These are phyloP conservation scores for Aspergillus persii DNA, from an alignment of 2,329 filamentous ascomycete genomes.

Conservation along the genomic window DNA sequence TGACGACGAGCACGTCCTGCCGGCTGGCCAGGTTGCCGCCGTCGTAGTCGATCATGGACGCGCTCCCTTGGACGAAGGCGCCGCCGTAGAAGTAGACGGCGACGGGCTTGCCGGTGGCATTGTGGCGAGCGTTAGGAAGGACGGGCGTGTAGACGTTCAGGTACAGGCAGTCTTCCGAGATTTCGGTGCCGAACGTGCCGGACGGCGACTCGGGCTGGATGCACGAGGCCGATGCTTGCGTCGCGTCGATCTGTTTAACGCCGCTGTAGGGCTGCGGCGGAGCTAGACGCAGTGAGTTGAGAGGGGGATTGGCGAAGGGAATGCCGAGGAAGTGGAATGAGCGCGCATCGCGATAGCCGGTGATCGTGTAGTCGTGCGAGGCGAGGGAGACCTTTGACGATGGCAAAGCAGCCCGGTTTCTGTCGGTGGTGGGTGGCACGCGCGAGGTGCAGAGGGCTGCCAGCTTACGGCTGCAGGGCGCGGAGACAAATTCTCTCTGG, in stretches of 20 bases:
- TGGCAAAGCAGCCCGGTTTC: conserved; percentile 10
- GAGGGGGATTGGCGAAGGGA: conserved; percentile 49
- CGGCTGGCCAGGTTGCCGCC: conserved; percentile 36
- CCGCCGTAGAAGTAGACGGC: conserved; percentile 38
- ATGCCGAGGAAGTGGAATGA: conserved; percentile 45
- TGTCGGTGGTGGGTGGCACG: conserved; percentile 21
- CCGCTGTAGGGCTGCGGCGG: conserved; percentile 31
- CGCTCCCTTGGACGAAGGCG: conserved; percentile 26
- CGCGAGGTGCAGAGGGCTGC: conserved; percentile 22
- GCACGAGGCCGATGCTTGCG: conserved; percentile 19
- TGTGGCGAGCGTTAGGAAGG: conserved; percentile 15
- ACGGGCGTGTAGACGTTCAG: conserved; percentile 36
- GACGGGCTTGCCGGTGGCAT: conserved; percentile 7
- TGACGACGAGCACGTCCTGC: conserved; percentile 37
- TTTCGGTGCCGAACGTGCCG: conserved; percentile 12
- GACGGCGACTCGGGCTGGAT: conserved; percentile 19
- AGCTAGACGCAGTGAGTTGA: conserved; percentile 44
- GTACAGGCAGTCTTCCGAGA: conserved; percentile 36
- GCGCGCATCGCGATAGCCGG: conserved; percentile 28
- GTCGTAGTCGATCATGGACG: conserved; percentile 30
- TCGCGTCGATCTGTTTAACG: conserved; percentile 30
- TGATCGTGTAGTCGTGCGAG: conserved; percentile 19
- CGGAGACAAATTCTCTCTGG: conserved; percentile 7
- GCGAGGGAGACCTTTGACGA: conserved; percentile 20
- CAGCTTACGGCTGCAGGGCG: conserved; percentile 15